Evolutionary conservation across 345 rosid genomes (phyloP).

Genomic region (Camelina hispida): DNA sequence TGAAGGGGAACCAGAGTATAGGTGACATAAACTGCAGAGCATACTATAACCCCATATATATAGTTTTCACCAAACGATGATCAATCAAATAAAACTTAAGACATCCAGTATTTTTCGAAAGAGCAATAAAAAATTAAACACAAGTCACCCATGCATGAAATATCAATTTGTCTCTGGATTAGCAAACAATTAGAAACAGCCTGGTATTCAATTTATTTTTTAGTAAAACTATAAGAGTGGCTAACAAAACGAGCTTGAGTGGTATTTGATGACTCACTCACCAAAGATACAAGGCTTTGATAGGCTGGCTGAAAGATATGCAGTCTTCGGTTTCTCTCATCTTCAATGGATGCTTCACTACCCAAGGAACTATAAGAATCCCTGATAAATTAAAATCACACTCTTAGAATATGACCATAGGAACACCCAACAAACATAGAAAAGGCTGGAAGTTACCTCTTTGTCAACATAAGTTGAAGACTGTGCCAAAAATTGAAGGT

Average conservation of each 20-base stretch:
- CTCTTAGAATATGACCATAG: conserved; percentile 34
- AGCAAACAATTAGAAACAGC: conserved; percentile 5
- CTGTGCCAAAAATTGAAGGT: conserved; percentile 99
- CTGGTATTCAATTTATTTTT: neutral
- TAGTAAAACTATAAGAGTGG: neutral
- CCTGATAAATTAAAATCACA: conserved; percentile 56
- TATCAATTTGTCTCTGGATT: neutral
- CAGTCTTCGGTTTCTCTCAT: conserved; percentile 85
- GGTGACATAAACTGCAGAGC: conserved; percentile 24
- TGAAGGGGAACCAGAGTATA: conserved; percentile 30
- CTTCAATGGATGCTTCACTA: conserved; percentile 71
- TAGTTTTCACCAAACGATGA: conserved; percentile 19
- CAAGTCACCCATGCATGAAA: conserved; percentile 23
- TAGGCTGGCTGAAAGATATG: conserved; percentile 76
- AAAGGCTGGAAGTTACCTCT: conserved; percentile 57
- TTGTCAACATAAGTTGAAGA: conserved; percentile 87
- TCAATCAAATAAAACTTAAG: conserved; percentile 1
- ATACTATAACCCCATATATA: conserved; percentile 1
- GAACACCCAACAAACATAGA: conserved; percentile 23
- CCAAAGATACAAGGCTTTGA: conserved; percentile 89
- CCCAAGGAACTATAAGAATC: conserved; percentile 70
- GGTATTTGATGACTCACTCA: conserved; percentile 47
- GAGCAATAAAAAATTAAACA: conserved; percentile 17
- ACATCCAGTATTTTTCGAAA: conserved; percentile 13
- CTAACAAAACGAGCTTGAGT: conserved; percentile 17